phyloP scores from a whole-genome alignment of 257 asterid species.

The Haberlea rhodopensis region DNA sequence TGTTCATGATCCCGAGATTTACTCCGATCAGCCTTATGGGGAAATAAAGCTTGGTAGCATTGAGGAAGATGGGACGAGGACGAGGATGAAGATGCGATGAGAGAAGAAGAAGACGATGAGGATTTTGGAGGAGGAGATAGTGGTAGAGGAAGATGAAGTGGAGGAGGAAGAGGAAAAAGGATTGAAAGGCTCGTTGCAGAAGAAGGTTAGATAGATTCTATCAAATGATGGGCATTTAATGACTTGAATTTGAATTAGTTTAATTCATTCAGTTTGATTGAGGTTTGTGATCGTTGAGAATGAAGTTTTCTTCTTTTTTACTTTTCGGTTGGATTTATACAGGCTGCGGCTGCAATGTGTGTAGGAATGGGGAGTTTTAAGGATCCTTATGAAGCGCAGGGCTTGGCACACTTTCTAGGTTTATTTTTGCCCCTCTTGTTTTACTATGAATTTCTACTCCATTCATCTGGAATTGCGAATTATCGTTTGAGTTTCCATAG shows the following conservation, averaged over 20 bases:
- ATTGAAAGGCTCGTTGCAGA: constrained; percentile 53
- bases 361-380: constrained; percentile 92
- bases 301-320: constrained; percentile 3
- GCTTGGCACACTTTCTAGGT: constrained; percentile 97
- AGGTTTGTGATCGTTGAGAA: constrained; percentile 10
- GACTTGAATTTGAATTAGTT: background rate
- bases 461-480: background rate
- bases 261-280: constrained; percentile 15
- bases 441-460: background rate
- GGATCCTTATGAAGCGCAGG: constrained; percentile 97
- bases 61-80: constrained; percentile 35
- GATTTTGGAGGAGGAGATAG: constrained; percentile 39
- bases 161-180: constrained; percentile 36
- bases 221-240: constrained; percentile 14
- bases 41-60: constrained; percentile 2
- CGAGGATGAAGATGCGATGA: constrained; percentile 34
- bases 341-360: constrained; percentile 99
- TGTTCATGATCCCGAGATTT: constrained; percentile 96
- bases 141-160: constrained; percentile 31
- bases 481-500: background rate
- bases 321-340: constrained; percentile 28
- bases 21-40: constrained; percentile 34
- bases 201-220: constrained; percentile 50
- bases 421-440: constrained; percentile 20
- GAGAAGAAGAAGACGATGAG: constrained; percentile 34